These are phyloP conservation scores for Ailanthus altissimus DNA, from an alignment of 345 rosid genomes.

Conservation along the genomic window DNA sequence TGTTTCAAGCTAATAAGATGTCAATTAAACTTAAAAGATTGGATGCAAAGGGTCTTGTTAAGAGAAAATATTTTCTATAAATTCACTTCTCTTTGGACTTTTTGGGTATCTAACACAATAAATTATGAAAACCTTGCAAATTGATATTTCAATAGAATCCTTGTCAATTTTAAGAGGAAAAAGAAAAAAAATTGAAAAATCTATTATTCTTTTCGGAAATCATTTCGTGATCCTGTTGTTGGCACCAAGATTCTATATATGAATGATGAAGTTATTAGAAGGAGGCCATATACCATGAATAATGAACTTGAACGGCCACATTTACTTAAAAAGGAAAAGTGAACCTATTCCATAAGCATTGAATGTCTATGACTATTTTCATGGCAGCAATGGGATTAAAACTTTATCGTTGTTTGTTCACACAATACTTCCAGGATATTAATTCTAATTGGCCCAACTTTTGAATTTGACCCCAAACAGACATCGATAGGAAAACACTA, in stretches of 20 bases:
- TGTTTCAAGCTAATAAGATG: too few species aligned
- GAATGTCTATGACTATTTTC: background rate
- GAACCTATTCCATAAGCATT: background rate
- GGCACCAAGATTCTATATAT: background rate
- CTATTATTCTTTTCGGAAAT: background rate
- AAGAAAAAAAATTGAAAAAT: background rate
- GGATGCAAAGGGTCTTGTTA: too few species aligned
- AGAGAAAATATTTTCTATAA: too few species aligned
- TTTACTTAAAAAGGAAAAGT: background rate
- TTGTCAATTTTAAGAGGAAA: background rate
- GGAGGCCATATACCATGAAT: background rate
- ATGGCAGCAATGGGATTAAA: background rate
- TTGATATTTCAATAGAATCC: too few species aligned
- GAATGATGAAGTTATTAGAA: background rate
- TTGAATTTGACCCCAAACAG: background rate
- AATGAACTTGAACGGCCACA: background rate
- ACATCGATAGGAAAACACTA: conserved; percentile 19
- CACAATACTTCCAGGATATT: background rate
- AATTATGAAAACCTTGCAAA: too few species aligned
- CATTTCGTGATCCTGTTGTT: background rate
- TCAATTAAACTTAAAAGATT: too few species aligned
- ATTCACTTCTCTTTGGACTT: too few species aligned
- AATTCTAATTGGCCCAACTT: background rate
- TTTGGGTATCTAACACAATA: too few species aligned
- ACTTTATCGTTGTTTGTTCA: background rate